phyloP scores from a whole-genome alignment of 1,139 yeast genomes.

The Candida labiduridarum region DNA sequence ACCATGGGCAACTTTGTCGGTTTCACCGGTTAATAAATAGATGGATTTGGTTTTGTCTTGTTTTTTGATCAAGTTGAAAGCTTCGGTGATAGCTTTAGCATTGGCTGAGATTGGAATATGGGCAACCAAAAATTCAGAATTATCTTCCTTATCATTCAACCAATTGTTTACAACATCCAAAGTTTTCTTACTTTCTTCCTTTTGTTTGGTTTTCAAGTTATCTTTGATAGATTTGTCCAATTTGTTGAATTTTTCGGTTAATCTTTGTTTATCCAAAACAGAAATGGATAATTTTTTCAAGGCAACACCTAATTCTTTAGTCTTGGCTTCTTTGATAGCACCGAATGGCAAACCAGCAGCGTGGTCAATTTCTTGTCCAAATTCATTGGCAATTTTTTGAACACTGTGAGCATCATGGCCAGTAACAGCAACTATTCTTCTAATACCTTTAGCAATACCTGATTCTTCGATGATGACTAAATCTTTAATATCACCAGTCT shows the following conservation, averaged over 20 bases:
- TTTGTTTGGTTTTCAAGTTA: slow-evolving; percentile 82
- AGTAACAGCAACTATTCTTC: slow-evolving; percentile 97
- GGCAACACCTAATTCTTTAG: slow-evolving; percentile 82
- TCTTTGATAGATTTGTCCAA: slow-evolving; percentile 88
- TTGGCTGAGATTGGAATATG: slow-evolving; percentile 75
- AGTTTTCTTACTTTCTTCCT: slow-evolving; percentile 82
- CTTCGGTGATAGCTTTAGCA: slow-evolving; percentile 94
- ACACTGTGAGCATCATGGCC: slow-evolving; percentile 90
- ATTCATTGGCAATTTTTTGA: slow-evolving; percentile 78
- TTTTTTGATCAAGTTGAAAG: slow-evolving; percentile 80
- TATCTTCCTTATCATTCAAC: slow-evolving; percentile 52
- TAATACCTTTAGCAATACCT: slow-evolving; percentile 97
- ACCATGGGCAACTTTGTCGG: slow-evolving; percentile 90
- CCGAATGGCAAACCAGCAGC: slow-evolving; percentile 66
- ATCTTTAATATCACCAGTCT: slow-evolving; percentile 91
- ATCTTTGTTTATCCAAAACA: slow-evolving; percentile 74
- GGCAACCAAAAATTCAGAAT: slow-evolving; percentile 60
- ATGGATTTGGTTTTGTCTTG: slow-evolving; percentile 75
- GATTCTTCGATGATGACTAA: slow-evolving; percentile 89
- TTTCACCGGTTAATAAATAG: slow-evolving; percentile 78
- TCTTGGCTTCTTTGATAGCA: slow-evolving; percentile 69
- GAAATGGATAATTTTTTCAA: slow-evolving; percentile 83
- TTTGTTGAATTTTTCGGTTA: slow-evolving; percentile 72
- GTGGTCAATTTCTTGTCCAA: slow-evolving; percentile 58
- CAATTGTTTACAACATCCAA: slow-evolving; percentile 76